These are phyloP conservation scores for Cordyceps tenuipes DNA, from an alignment of 2,329 filamentous ascomycete genomes.

Conservation along the genomic window DNA sequence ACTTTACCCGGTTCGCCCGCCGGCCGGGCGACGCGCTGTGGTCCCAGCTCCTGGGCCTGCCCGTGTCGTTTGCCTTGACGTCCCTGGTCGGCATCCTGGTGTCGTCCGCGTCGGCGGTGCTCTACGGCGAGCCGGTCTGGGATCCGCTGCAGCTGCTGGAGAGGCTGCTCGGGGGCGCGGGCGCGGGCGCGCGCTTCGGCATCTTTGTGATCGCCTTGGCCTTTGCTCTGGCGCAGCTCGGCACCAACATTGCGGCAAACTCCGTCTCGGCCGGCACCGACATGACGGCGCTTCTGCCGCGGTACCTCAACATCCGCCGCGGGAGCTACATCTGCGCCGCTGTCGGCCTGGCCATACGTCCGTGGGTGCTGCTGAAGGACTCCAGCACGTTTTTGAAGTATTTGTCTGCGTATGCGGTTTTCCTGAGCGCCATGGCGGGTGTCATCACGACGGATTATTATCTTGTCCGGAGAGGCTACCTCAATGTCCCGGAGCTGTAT, in stretches of 20 bases:
- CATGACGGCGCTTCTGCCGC: conserved; percentile 70
- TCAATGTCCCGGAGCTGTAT: conserved; percentile 73
- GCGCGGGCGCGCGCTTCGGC: conserved; percentile 60
- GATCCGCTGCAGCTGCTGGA: conserved; percentile 63
- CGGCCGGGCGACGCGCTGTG: conserved; percentile 73
- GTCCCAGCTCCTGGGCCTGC: conserved; percentile 71
- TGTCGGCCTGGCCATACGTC: conserved; percentile 77
- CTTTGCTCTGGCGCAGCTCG: conserved; percentile 72
- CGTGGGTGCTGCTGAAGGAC: conserved; percentile 66
- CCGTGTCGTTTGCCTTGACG: conserved; percentile 64
- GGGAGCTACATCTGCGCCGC: conserved; percentile 78
- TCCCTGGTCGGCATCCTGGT: conserved; percentile 79
- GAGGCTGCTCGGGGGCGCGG: conserved; percentile 61
- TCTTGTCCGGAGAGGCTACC: conserved; percentile 70
- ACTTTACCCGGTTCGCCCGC: conserved; percentile 75
- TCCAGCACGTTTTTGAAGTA: conserved; percentile 86
- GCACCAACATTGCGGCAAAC: conserved; percentile 86
- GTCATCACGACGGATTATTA: conserved; percentile 89
- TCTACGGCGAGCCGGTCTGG: conserved; percentile 63
- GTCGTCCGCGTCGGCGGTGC: conserved; percentile 61
- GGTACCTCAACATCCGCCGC: conserved; percentile 78
- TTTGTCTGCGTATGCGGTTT: conserved; percentile 84
- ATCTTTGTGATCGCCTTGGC: conserved; percentile 65
- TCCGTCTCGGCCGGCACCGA: conserved; percentile 77
- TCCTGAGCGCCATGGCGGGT: conserved; percentile 85